A percentile compares a stretch with the other conserved stretches of the same genome.
Evolutionary conservation across 768 basidiomycete genomes (phyloP).

Genomic region (Psilocybe tampanensis): DNA sequence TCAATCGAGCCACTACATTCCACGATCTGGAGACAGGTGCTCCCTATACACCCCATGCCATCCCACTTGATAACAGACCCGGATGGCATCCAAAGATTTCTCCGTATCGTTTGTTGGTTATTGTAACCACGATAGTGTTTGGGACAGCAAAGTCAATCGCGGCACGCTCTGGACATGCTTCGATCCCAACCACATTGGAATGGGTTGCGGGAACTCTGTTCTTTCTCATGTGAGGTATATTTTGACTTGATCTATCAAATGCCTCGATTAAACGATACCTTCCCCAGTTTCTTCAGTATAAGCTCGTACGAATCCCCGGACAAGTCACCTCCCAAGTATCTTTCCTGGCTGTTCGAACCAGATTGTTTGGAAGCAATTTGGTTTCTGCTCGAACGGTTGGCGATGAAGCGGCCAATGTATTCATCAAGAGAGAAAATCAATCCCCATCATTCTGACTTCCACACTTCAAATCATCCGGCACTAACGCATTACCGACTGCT

Average conservation of each 20-base stretch:
- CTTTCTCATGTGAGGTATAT: conserved; percentile 9
- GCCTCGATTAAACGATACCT: not conserved
- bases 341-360: conserved; percentile 8
- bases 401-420: not conserved
- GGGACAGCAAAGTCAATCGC: conserved; percentile 10
- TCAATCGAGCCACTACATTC: not conserved
- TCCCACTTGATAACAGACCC: too few relatives aligned
- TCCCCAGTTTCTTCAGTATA: conserved; percentile 1
- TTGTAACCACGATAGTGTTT: not conserved
- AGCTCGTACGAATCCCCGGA: not conserved
- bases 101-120: conserved; percentile 7
- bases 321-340: not conserved
- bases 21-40: not conserved
- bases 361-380: conserved; percentile 11
- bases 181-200: conserved; percentile 13
- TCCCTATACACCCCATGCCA: not conserved
- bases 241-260: not conserved
- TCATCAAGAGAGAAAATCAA: not conserved
- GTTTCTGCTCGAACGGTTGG: not conserved
- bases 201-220: conserved; percentile 14
- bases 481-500: conserved; percentile 12
- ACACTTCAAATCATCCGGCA: not conserved
- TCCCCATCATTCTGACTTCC: not conserved
- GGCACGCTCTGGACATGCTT: not conserved
- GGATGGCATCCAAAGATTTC: conserved; percentile 20